Percentiles rank a stretch among this genome's conserved stretches.
phyloP scores from a whole-genome alignment of 345 rosid species.

The Syzygium aromaticum region DNA sequence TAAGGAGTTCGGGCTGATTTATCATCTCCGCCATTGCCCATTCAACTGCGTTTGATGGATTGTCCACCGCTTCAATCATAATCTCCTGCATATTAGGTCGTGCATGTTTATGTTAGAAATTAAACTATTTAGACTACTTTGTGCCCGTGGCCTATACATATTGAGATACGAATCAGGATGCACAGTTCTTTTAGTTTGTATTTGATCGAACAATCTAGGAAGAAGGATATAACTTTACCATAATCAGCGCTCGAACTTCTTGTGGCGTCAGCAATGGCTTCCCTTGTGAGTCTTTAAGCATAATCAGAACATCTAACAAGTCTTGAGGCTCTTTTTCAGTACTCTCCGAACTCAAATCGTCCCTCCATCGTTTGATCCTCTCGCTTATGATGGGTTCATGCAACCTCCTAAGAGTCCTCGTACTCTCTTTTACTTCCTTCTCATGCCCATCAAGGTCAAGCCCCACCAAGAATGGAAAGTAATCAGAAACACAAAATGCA shows the following conservation, averaged over 20 bases:
- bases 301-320: not conserved
- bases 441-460: conserved; percentile 15
- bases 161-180: not conserved
- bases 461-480: conserved; percentile 10
- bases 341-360: not conserved
- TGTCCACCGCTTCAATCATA: conserved; percentile 30
- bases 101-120: not conserved
- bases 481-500: conserved; percentile 14
- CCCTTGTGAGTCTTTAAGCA: not conserved
- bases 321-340: not conserved
- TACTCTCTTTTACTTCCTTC: not conserved
- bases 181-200: not conserved
- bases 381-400: conserved; percentile 6
- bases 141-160: not conserved
- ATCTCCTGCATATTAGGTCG: conserved; percentile 16
- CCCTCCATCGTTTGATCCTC: conserved; percentile 16
- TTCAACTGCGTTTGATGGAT: conserved; percentile 28
- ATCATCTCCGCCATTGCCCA: conserved; percentile 29
- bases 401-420: not conserved
- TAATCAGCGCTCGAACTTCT: not conserved
- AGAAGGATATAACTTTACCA: not conserved
- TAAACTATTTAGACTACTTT: not conserved
- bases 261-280: not conserved
- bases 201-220: not conserved
- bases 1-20: conserved; percentile 14